A percentile compares a stretch with the other conserved stretches of the same genome.
Conservation (phyloP, 371 early-diverging fungal genomes). For the Phascolomyces articulosus region DNA sequence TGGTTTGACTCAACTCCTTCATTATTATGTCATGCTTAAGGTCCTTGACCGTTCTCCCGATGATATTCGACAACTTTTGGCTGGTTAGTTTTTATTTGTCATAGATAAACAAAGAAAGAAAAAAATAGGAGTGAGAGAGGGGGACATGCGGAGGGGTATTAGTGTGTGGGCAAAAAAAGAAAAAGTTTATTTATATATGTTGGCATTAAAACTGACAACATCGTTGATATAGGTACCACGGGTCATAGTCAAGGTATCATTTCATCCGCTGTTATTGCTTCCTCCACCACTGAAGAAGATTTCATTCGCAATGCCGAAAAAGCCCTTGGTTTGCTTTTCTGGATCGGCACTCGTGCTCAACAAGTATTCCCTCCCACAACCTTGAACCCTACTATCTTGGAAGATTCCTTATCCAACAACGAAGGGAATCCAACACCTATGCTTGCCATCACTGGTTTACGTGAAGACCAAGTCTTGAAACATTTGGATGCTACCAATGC, state of each 20-base stretch:
- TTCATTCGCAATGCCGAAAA: constrained; percentile 83
- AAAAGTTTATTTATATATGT: constrained; percentile 1
- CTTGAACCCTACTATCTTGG: constrained; percentile 82
- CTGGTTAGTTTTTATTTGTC: constrained; percentile 39
- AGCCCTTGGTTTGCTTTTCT: constrained; percentile 88
- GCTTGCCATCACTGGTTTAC: constrained; percentile 85
- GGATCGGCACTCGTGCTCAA: constrained; percentile 90
- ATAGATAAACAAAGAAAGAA: background rate
- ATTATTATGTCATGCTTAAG: constrained; percentile 82
- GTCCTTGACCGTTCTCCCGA: constrained; percentile 50
- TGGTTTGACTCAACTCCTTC: constrained; percentile 85
- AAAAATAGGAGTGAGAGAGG: no score
- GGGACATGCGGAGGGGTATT: no score
- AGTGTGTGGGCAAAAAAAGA: constrained; percentile 1
- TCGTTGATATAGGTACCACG: constrained; percentile 84
- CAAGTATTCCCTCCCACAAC: constrained; percentile 89
- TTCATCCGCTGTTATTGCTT: constrained; percentile 86
- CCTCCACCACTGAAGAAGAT: constrained; percentile 81
- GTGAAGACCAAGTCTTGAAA: constrained; percentile 74
- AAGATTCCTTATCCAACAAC: constrained; percentile 87
- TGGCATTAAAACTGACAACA: no score
- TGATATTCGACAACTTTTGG: constrained; percentile 44
- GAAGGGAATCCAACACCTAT: constrained; percentile 96
- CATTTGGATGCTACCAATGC: constrained; percentile 88
- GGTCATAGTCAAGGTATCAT: constrained; percentile 97